Evolutionary conservation across 139 green algal species (phyloP), one percentile per base, ranked within the genome.

Genomic region (Chlamydomonas schloesseri): DNA sequence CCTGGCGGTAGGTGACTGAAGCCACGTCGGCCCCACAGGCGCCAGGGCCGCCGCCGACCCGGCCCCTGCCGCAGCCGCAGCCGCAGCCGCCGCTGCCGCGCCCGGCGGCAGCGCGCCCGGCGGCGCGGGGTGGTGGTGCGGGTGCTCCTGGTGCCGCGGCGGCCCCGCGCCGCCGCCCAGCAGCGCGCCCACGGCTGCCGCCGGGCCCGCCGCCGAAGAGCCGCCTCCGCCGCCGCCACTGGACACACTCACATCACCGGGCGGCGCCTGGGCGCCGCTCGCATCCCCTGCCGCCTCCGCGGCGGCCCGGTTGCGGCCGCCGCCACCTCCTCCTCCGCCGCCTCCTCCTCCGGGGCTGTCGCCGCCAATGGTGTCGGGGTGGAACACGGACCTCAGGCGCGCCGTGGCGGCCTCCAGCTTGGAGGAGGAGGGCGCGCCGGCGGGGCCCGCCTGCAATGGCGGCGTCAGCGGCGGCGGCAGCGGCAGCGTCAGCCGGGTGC

Each of bases 351-450:
- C 20, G 55, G 55, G 55, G n/a, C n/a, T 20, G 64, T 10, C 9
- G 53, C 24, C 77, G 23, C 31, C 34, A 0, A 72, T 57, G 37
- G 36, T 11, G 57, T 81, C 71, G 6, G 71, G 58, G 15, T 68
- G 69, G 65, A 89, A 55, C 20, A 34, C 57, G n/a, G 77, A 29
- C 3, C 71, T 53, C 31, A 86, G 85, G 37, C 33, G 42, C 36
- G 68, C 47, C 0, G 77, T 89, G 21, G 82, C 57, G 36, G 69
- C 67, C 57, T 87, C 55, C 69, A 3, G 20, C 42, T 31, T 67
- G 81, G 29, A 31, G 33, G 33, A 83, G 64, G 42, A 50, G 6
- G 42, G 42, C 6, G 42, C 42, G 42, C 42, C 42, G 42, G 6
- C 42, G 42, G 42, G 42, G 42, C n/a, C n/a, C n/a, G 42, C 42